Base-by-base conservation (phyloP, 176 grass and related monocot species). In the Bonia amplexicaulis region DNA sequence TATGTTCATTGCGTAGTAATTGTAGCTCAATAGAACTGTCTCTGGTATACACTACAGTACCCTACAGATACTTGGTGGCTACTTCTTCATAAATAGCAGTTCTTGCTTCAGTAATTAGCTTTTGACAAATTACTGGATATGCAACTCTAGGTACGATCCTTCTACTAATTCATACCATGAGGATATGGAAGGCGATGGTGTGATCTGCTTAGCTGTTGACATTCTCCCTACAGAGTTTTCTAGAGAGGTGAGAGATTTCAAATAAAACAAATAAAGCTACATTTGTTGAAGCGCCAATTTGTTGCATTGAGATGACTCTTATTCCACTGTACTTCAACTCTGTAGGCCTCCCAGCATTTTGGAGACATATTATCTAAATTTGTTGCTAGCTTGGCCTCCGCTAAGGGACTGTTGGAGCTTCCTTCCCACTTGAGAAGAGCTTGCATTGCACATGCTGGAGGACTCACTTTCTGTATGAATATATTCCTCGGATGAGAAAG, bases 191-290 rank as follows among this genome's bases (percentile, higher is more conserved):
- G 90, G 93, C 54, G 65, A 89, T 48, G 96, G 96, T 69, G 68
- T 98, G 42, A 84, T 95, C 78, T 98, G 93, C 83, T 90, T 95
- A 92, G 93, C 96, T 83, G 93, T 92, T 66, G 96, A 98, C 82
- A 98, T 92, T 67, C 93, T 98, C 40, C 96, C 96, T 67, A 98
- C 96, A 49, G 93, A 98, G 64, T 98, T 98, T 66, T 95, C 96
- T 64, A 89, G 87, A 84, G 96, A 98, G 96, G 96, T 95, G 57
- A 47, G 66, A 57, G 10, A 49, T 88, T 68, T 77, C n/a, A n/a
- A n/a, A n/a, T n/a, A n/a, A n/a, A n/a, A n/a, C 52, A 39, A 66
- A 47, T 74, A 7, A 77, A 66, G 20, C n/a, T 78, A 62, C 82
- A 57, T 66, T 58, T 68, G 6, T 71, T 52, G 54, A 58, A 71